Base-by-base conservation (phyloP, 1,284 basidiomycete species). In the Fomes fomentarius region DNA sequence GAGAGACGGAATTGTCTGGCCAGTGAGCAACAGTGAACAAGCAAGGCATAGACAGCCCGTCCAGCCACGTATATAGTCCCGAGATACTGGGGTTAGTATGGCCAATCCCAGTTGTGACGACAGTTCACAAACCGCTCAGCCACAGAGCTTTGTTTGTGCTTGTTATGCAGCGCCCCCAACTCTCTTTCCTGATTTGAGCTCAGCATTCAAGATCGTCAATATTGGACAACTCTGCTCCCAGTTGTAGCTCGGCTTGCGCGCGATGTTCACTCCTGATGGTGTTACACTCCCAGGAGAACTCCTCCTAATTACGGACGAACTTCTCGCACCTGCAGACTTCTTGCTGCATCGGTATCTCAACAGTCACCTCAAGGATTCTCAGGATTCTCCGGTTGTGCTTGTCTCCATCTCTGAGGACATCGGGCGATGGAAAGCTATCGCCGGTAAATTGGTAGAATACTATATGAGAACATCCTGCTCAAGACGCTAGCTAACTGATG, bases 311-410 rank as follows among this genome's bases (percentile, higher is more conserved):
- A 87, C 87, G 3, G 89, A 91, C 64, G 79, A 86, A 53, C 71
- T 90, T 0, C 71, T 76, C 1, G 79, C 89, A 0, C 84, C 88
- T 4, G 84, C 82, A 9, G 84, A 88, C 56, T 91, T 90, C 61
- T 60, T 87, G 14, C 71, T 91, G 1, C 81, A 87, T 56, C 74
- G 73, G 19, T 70, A 73, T 37, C 58, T 90, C 4, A 64, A 74
- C 19, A 60, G 74, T 2, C 78, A 84, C 55, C 68, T 87, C 31
- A 89, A 85, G 68, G 71, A 74, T 41, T 58, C 69, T 3, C 68
- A 70, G 47, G 57, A 63, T 7, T 58, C 74, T 7, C 69, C 68
- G 53, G 73, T 71, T 57, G 66, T 86, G 35, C 66, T 91, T 4
- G 67, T 89, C 9, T 83, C 84, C 10, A 75, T 84, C 11, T 82